Evolutionary conservation across 768 basidiomycete species (phyloP).

Genomic region (Hypholoma sublateritium): DNA sequence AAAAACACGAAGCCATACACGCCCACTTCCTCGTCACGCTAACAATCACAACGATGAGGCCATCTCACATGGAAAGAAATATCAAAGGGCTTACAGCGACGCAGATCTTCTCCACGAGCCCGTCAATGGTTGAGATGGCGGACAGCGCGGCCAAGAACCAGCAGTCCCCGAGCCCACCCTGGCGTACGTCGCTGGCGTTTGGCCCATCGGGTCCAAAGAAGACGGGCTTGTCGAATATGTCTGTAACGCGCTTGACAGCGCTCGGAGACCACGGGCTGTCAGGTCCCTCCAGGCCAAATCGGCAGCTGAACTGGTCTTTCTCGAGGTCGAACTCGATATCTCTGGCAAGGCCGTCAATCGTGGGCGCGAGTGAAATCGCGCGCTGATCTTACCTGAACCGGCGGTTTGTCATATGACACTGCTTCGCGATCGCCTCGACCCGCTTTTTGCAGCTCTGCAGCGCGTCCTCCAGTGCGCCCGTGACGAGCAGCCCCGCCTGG

Average conservation of each 20-base stretch:
- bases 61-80: not conserved
- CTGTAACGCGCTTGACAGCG: conserved; percentile 5
- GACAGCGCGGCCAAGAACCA: conserved; percentile 55
- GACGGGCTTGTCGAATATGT: conserved; percentile 4
- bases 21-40: conserved; percentile 52
- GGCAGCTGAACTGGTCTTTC: not conserved
- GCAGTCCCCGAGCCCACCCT: conserved; percentile 52
- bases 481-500: conserved; percentile 45
- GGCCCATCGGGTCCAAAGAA: conserved; percentile 6
- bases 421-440: conserved; percentile 44
- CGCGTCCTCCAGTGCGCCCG: conserved; percentile 48
- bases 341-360: conserved; percentile 1
- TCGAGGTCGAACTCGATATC: conserved; percentile 7
- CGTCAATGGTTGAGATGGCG: conserved; percentile 42
- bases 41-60: not conserved
- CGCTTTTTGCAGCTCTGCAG: conserved; percentile 44
- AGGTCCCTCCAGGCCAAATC: not conserved
- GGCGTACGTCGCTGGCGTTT: conserved; percentile 16
- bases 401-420: conserved; percentile 45
- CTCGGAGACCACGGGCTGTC: not conserved
- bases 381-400: conserved; percentile 41
- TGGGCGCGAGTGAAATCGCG: not conserved
- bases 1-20: conserved; percentile 62
- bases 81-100: conserved; percentile 25
- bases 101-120: conserved; percentile 51